These are phyloP conservation scores for Phytophthora cactorum DNA, from an alignment of 352 stramenopile species.

Conservation along the genomic window DNA sequence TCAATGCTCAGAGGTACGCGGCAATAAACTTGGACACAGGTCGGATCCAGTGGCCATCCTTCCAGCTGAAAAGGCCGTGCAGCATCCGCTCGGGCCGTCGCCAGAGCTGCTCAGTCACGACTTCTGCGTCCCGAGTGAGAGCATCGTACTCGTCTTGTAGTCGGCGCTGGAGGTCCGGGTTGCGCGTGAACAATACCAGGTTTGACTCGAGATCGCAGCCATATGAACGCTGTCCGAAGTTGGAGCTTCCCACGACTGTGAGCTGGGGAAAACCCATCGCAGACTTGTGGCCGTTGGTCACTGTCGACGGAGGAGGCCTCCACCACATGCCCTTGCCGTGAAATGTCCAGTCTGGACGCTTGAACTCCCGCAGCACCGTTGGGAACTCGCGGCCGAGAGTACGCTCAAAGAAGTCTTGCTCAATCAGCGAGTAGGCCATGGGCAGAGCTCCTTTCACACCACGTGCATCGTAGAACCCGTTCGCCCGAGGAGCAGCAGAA, in stretches of 20 bases:
- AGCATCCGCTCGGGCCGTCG: slow-evolving; percentile 59
- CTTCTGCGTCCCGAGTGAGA: slow-evolving; percentile 51
- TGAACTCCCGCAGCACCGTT: slow-evolving; percentile 72
- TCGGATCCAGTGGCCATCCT: slow-evolving; percentile 79
- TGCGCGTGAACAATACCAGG: slow-evolving; percentile 68
- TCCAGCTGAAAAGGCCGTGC: slow-evolving; percentile 72
- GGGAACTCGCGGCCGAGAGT: slow-evolving; percentile 43
- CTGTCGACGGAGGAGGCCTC: slow-evolving; percentile 32
- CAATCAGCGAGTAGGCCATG: slow-evolving; percentile 86
- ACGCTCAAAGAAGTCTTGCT: slow-evolving; percentile 78
- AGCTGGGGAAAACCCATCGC: slow-evolving; percentile 36
- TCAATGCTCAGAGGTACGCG: slow-evolving; percentile 48
- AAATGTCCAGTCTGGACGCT: slow-evolving; percentile 76
- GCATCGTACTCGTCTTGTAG: slow-evolving; percentile 63
- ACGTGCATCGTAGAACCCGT: slow-evolving; percentile 75
- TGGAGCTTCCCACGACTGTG: slow-evolving; percentile 79
- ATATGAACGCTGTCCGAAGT: slow-evolving; percentile 82
- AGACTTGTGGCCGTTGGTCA: slow-evolving; percentile 9
- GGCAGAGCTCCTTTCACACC: slow-evolving; percentile 78
- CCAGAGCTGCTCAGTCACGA: slow-evolving; percentile 73
- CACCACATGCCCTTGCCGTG: slow-evolving; percentile 90
- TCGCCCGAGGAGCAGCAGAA: slow-evolving; percentile 67
- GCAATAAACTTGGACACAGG: slow-evolving; percentile 71
- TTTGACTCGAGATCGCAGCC: slow-evolving; percentile 81
- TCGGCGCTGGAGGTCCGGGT: slow-evolving; percentile 47